Conservation (phyloP, 2,329 filamentous ascomycete species). For the Penicillium sp. region DNA sequence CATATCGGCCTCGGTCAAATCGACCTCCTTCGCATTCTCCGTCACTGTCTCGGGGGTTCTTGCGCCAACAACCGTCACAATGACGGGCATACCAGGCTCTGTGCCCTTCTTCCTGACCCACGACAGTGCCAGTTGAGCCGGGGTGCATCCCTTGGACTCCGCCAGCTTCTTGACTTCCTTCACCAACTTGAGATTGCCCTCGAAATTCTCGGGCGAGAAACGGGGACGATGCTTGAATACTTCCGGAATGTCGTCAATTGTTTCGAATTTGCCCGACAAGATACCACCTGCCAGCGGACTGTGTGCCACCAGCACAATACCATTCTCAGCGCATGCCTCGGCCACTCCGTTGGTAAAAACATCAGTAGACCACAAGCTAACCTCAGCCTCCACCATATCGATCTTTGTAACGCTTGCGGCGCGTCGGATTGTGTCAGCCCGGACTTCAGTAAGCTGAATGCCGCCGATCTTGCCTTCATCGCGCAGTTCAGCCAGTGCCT, state of each 20-base stretch:
- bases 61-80: constrained; percentile 35
- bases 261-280: constrained; percentile 48
- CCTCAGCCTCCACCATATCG: constrained; percentile 57
- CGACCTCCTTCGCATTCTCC: constrained; percentile 39
- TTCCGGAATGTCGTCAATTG: constrained; percentile 43
- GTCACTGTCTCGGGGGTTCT: constrained; percentile 27
- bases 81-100: constrained; percentile 44
- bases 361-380: constrained; percentile 55
- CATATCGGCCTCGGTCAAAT: constrained; percentile 42
- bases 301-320: constrained; percentile 58
- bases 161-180: constrained; percentile 44
- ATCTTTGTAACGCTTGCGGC: constrained; percentile 51
- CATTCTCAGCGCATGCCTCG: constrained; percentile 52
- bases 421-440: constrained; percentile 42
- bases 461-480: constrained; percentile 43
- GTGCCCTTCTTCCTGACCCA: constrained; percentile 47
- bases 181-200: constrained; percentile 49
- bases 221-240: constrained; percentile 46
- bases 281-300: constrained; percentile 58
- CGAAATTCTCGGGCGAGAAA: constrained; percentile 50
- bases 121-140: constrained; percentile 47
- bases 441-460: constrained; percentile 41
- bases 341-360: constrained; percentile 58
- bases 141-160: constrained; percentile 37
- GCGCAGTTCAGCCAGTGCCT: constrained; percentile 34